phyloP scores from a whole-genome alignment of 352 stramenopile species.

The Phytopythium mirpurense region DNA sequence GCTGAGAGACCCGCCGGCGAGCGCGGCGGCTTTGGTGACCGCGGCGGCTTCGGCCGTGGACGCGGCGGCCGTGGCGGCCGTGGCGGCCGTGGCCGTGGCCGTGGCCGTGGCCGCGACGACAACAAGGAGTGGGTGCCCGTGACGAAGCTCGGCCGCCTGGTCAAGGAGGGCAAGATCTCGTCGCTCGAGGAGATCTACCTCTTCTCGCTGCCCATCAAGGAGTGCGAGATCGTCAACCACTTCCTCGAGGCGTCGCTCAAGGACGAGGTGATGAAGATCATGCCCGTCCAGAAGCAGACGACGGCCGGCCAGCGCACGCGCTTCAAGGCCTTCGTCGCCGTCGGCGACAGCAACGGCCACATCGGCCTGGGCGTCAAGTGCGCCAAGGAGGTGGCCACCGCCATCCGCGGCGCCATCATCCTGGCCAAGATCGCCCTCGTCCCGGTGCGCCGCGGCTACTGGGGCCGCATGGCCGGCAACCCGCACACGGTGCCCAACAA shows the following conservation, averaged over 20 bases:
- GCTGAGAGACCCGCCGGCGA: conserved; percentile 60
- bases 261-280: conserved; percentile 99
- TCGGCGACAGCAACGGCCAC: conserved; percentile 98
- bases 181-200: conserved; percentile 99
- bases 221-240: conserved; percentile 99
- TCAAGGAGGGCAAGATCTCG: conserved; percentile 99
- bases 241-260: conserved; percentile 98
- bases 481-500: conserved; percentile 98
- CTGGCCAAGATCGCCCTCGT: conserved; percentile 98
- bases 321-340: conserved; percentile 99
- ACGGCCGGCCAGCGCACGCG: conserved; percentile 98
- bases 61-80: conserved; percentile 81
- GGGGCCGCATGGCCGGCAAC: conserved; percentile 92
- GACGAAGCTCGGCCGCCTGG: conserved; percentile 99
- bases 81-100: conserved; percentile 80
- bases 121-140: conserved; percentile 98
- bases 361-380: conserved; percentile 99
- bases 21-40: conserved; percentile 93
- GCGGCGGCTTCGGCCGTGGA: conserved; percentile 92
- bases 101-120: conserved; percentile 86
- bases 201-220: conserved; percentile 99
- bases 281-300: conserved; percentile 99
- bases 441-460: conserved; percentile 98
- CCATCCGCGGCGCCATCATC: conserved; percentile 99
- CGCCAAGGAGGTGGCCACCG: conserved; percentile 98